Conservation (phyloP, 345 rosid genomes). For the Camelina neglecta region DNA sequence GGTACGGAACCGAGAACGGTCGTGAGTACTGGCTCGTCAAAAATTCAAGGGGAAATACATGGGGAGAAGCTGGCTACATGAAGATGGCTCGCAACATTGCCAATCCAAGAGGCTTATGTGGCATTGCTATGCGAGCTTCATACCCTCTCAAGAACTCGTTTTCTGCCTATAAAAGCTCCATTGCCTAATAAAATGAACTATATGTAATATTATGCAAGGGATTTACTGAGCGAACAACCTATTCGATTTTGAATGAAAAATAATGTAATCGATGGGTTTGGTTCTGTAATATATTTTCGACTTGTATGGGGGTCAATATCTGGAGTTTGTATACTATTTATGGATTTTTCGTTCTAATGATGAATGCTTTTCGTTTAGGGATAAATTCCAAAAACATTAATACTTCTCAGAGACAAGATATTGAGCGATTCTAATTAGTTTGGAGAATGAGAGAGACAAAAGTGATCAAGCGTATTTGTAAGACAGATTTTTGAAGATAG, state of each 20-base stretch:
- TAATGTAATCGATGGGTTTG: background rate
- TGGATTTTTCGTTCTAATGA: background rate
- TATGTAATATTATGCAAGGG: background rate
- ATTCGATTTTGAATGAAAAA: constrained; percentile 12
- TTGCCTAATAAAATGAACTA: constrained; percentile 9
- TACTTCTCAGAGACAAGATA: background rate
- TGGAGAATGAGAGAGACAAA: background rate
- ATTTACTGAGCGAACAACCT: background rate
- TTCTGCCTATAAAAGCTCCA: constrained; percentile 18
- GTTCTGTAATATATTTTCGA: background rate
- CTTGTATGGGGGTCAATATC: background rate
- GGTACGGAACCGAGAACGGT: constrained; percentile 66
- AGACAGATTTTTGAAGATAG: background rate
- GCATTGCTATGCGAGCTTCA: constrained; percentile 81
- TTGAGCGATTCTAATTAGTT: background rate
- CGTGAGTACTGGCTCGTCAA: constrained; percentile 84
- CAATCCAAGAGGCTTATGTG: constrained; percentile 67
- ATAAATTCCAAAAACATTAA: background rate
- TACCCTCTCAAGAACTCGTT: constrained; percentile 66
- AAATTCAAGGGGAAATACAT: constrained; percentile 76
- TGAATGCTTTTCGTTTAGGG: background rate
- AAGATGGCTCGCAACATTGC: constrained; percentile 65
- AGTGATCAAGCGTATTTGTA: background rate
- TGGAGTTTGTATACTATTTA: background rate
- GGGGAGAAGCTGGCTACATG: constrained; percentile 85